Percentiles rank a stretch among this genome's conserved stretches.
Conservation (phyloP, 306 rosid genomes). For the Sesbania bispinosa region DNA sequence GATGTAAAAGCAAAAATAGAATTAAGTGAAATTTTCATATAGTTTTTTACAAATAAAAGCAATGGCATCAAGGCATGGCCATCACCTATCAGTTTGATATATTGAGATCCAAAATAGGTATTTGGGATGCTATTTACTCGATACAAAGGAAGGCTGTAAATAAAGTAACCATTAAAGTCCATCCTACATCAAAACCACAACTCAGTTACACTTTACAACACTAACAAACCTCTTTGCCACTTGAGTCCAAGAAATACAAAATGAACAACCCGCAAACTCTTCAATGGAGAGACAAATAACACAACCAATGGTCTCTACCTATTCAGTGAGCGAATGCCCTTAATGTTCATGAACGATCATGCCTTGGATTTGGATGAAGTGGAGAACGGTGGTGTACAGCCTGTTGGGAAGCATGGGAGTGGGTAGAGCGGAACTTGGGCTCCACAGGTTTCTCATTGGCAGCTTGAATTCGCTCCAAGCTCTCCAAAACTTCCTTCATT, state of each 20-base stretch:
- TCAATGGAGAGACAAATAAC: background rate
- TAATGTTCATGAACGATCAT: no score
- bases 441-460: slow-evolving; percentile 45
- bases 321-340: background rate
- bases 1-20: no score
- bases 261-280: background rate
- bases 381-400: slow-evolving; percentile 61
- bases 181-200: slow-evolving; percentile 24
- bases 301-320: background rate
- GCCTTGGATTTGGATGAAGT: slow-evolving; percentile 32
- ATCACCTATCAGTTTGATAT: background rate
- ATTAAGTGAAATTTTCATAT: background rate
- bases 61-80: background rate
- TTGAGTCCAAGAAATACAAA: slow-evolving; percentile 11
- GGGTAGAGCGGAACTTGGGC: slow-evolving; percentile 36
- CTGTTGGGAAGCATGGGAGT: slow-evolving; percentile 31
- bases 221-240: background rate
- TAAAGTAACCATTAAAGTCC: background rate
- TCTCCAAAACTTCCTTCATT: slow-evolving; percentile 78
- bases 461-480: slow-evolving; percentile 57
- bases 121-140: background rate
- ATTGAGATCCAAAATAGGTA: background rate
- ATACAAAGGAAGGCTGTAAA: background rate
- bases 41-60: background rate
- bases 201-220: background rate